phyloP scores from a whole-genome alignment of 2,329 filamentous ascomycete species.

The Fusarium incarnatum region DNA sequence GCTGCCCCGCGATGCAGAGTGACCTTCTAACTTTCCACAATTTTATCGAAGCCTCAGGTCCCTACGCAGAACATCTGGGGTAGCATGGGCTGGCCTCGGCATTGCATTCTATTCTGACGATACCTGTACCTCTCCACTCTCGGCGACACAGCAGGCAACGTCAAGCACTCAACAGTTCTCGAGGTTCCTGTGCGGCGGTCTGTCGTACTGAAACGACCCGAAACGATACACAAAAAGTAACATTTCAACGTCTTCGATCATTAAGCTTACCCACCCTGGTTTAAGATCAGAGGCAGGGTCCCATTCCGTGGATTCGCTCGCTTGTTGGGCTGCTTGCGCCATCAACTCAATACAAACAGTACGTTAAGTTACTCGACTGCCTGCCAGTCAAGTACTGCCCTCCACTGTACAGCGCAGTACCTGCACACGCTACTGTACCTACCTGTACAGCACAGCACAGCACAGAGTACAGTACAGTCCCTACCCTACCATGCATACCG shows the following conservation, averaged over 20 bases:
- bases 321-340: slow-evolving; percentile 43
- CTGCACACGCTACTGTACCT: neutral
- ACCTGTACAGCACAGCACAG: neutral
- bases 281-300: slow-evolving; percentile 40
- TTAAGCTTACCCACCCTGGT: slow-evolving; percentile 39
- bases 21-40: slow-evolving; percentile 16
- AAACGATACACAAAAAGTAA: slow-evolving; percentile 18
- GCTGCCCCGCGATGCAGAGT: slow-evolving; percentile 34
- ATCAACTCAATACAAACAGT: slow-evolving; percentile 29
- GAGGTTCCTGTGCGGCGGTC: slow-evolving; percentile 5
- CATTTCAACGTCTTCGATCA: slow-evolving; percentile 24
- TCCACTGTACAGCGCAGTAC: slow-evolving; percentile 4
- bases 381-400: neutral
- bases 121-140: slow-evolving; percentile 31
- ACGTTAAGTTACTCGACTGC: neutral
- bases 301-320: slow-evolving; percentile 27
- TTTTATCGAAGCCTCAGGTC: slow-evolving; percentile 6
- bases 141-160: slow-evolving; percentile 29
- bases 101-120: slow-evolving; percentile 25
- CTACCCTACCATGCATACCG: neutral
- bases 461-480: slow-evolving; percentile 3
- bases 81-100: slow-evolving; percentile 38
- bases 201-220: neutral
- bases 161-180: slow-evolving; percentile 1
- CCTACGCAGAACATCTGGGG: slow-evolving; percentile 45